phyloP scores from a whole-genome alignment of 192 early-diverging fungal species.

The Gryganskiella cystojenkinii region DNA sequence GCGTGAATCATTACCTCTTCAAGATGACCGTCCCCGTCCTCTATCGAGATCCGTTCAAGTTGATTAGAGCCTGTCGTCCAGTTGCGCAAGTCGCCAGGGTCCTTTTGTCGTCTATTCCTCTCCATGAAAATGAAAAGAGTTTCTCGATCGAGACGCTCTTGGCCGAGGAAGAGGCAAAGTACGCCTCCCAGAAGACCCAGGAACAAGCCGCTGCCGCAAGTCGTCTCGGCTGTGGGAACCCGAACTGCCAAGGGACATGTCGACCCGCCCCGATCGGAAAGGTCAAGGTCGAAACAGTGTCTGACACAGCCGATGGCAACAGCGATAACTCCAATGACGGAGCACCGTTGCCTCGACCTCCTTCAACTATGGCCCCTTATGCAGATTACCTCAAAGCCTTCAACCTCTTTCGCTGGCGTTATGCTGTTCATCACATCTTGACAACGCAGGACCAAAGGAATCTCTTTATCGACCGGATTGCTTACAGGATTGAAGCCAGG shows the following conservation, averaged over 20 bases:
- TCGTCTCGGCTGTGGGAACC: too few species aligned
- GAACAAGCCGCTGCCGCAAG: background rate
- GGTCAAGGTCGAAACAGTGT: too few species aligned
- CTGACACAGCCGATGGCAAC: too few species aligned
- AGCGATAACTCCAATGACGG: too few species aligned
- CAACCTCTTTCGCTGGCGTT: too few species aligned
- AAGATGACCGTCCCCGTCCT: constrained; percentile 12
- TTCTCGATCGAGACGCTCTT: background rate
- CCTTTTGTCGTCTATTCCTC: background rate
- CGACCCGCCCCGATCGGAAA: too few species aligned
- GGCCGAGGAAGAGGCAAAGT: background rate
- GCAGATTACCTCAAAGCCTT: constrained; percentile 3
- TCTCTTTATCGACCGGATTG: too few species aligned
- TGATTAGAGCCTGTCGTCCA: background rate
- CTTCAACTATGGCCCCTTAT: constrained; percentile 1
- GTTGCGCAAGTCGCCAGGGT: constrained; percentile 2
- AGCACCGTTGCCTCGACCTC: too few species aligned
- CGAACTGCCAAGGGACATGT: too few species aligned
- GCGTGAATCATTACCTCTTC: constrained; percentile 5
- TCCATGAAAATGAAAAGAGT: background rate
- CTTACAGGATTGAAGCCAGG: too few species aligned
- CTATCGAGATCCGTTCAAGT: constrained; percentile 13
- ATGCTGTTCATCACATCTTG: too few species aligned
- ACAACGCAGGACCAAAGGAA: too few species aligned
- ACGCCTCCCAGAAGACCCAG: background rate